Conservation (phyloP, 2,329 filamentous ascomycete genomes). For the Aspergillus nomiae region DNA sequence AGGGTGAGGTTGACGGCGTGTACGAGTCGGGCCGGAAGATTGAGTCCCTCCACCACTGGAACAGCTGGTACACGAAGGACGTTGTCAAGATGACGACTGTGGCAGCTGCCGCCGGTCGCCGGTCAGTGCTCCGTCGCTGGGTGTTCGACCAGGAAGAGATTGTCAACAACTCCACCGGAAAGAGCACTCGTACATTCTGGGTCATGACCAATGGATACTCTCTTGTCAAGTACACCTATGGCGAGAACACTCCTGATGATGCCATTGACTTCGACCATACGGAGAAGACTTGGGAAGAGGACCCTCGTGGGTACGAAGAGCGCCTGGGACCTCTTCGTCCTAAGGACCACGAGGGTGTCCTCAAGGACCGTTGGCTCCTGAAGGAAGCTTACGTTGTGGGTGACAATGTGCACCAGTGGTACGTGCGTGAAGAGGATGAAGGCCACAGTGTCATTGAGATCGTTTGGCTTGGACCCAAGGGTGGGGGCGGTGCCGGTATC, state of each 20-base stretch:
- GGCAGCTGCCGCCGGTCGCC: constrained; percentile 41
- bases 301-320: constrained; percentile 42
- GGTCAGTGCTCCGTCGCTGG: constrained; percentile 47
- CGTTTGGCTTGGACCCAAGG: constrained; percentile 46
- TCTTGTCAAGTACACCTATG: constrained; percentile 45
- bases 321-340: constrained; percentile 43
- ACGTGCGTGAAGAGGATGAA: constrained; percentile 42
- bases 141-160: constrained; percentile 45
- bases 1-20: constrained; percentile 43
- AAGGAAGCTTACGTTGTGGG: constrained; percentile 42
- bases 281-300: constrained; percentile 49
- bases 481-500: constrained; percentile 39
- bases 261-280: constrained; percentile 45
- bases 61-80: constrained; percentile 48
- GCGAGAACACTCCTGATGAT: constrained; percentile 37
- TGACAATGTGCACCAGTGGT: constrained; percentile 47
- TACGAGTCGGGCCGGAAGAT: constrained; percentile 48
- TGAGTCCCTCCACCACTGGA: constrained; percentile 49
- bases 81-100: constrained; percentile 49
- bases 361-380: constrained; percentile 46
- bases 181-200: constrained; percentile 43
- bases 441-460: constrained; percentile 47
- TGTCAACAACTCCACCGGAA: constrained; percentile 37
- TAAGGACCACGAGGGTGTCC: constrained; percentile 41
- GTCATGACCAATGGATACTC: constrained; percentile 49